Evolutionary conservation across 139 green algal species (phyloP).

Genomic region (Closterium sp.): DNA sequence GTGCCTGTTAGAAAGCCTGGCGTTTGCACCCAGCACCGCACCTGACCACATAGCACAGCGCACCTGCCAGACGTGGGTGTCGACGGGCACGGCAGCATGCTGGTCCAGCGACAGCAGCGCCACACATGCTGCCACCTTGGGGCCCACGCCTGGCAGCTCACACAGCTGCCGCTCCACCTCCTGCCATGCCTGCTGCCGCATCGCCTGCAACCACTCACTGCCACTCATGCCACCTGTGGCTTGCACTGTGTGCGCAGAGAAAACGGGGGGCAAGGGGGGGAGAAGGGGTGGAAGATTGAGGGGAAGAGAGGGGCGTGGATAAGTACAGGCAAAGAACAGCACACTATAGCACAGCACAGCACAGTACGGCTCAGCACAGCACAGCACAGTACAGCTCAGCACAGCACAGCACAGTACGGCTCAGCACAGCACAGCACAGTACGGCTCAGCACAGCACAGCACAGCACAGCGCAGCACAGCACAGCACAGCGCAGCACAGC

Average conservation of each 20-base stretch:
- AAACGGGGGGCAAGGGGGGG: no score
- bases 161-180: slow-evolving; percentile 71
- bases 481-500: not conserved
- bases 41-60: no score
- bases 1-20: no score
- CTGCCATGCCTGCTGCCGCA: slow-evolving; percentile 55
- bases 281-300: no score
- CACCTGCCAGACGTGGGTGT: slow-evolving; percentile 82
- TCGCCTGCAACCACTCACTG: slow-evolving; percentile 67
- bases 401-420: not conserved
- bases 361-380: not conserved
- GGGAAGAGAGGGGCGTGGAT: no score
- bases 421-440: not conserved
- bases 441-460: not conserved
- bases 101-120: slow-evolving; percentile 94
- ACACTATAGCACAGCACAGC: not conserved
- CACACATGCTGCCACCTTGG: slow-evolving; percentile 71
- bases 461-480: not conserved
- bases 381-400: not conserved
- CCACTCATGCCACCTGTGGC: slow-evolving; percentile 55
- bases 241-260: not conserved
- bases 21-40: no score
- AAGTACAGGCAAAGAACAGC: not conserved
- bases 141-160: slow-evolving; percentile 83
- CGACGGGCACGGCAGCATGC: slow-evolving; percentile 83